Evolutionary conservation across 2,329 filamentous ascomycete genomes (phyloP), one percentile per base, ranked within the genome.

Genomic region (Gaeumannomyces sp.): DNA sequence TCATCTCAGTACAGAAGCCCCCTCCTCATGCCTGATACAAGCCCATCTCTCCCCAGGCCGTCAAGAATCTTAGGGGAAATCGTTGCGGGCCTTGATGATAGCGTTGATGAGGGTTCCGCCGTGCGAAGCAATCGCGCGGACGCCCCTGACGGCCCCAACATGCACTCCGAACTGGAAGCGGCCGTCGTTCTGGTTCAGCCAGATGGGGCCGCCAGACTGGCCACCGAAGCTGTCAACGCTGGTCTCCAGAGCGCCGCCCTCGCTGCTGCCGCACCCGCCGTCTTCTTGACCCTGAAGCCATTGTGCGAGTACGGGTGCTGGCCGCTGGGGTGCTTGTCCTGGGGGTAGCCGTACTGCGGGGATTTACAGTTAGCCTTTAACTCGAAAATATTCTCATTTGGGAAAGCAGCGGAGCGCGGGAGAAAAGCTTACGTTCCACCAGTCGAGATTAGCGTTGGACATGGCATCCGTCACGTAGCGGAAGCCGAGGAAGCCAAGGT

Each of bases 21-120:
- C 14, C 38, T 53, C 45, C 6, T n/a, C 22, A 25, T n/a, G 10
- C 10, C 8, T 10, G 2, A 14, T 4, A 35, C 11, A 14, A 35
- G 8, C 11, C 8, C 33, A 10, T 10, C 13, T 53, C 45, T 53
- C 22, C 1, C 19, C 19, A 35, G 5, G 1, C 4, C 14, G 45
- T n/a, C 16, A 79, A 28, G 11, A 29, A 10, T 16, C 25, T 59
- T 19, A 61, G 38, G 59, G 59, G n/a, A 61, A 61, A 31, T 61
- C 33, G 7, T 61, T 61, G 10, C 60, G 29, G 8, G 60, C 60
- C 31, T 50, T 45, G 60, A 38, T 27, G 60, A 61, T 61, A n/a
- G 60, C 60, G 13, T 61, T 35, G 31, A 61, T 45, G 19, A 61
- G 31, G 33, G 31, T 38, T 6, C 22, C 35, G n/a, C 60, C 60